Percentiles rank a stretch among this genome's conserved stretches.
Evolutionary conservation across 2,329 filamentous ascomycete species (phyloP).

Genomic region (Fusarium sp.): DNA sequence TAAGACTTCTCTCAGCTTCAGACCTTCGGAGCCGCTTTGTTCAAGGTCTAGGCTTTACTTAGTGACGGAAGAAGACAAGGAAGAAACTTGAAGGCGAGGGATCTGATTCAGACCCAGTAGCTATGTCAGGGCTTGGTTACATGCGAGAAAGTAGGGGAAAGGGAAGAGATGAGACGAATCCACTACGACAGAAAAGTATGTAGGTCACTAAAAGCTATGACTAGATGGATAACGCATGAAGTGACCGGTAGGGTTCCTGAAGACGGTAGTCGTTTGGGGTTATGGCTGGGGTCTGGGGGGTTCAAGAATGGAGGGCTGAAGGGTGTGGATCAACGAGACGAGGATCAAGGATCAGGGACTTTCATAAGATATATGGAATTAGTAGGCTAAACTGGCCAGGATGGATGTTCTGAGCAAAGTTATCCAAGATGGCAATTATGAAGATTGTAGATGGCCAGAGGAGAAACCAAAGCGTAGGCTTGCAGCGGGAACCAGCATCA

Average conservation of each 20-base stretch:
- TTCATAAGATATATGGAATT: conserved; percentile 23
- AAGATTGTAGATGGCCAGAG: conserved; percentile 10
- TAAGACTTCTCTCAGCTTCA: conserved; percentile 33
- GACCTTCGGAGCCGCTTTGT: conserved; percentile 32
- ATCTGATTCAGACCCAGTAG: conserved; percentile 26
- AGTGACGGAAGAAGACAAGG: conserved; percentile 17
- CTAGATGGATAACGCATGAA: conserved; percentile 47
- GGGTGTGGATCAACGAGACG: conserved; percentile 43
- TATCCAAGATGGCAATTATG: conserved; percentile 18
- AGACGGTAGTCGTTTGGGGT: conserved; percentile 49
- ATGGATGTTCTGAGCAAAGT: conserved; percentile 24
- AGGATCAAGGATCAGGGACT: conserved; percentile 37
- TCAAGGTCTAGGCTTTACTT: conserved; percentile 27
- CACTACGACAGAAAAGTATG: conserved; percentile 42
- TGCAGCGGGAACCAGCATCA: conserved; percentile 47
- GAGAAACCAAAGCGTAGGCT: conserved; percentile 31
- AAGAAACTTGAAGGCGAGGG: conserved; percentile 27
- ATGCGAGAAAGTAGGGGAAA: conserved; percentile 37
- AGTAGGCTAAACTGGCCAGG: conserved; percentile 16
- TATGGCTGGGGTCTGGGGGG: conserved; percentile 41
- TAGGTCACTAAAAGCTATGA: conserved; percentile 44
- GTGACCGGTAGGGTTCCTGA: conserved; percentile 44
- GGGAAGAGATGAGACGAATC: conserved; percentile 49
- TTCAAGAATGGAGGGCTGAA: conserved; percentile 44
- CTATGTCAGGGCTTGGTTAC: conserved; percentile 32